Conservation (phyloP, 140 eudicot species). For the Bidens hawaiensis region DNA sequence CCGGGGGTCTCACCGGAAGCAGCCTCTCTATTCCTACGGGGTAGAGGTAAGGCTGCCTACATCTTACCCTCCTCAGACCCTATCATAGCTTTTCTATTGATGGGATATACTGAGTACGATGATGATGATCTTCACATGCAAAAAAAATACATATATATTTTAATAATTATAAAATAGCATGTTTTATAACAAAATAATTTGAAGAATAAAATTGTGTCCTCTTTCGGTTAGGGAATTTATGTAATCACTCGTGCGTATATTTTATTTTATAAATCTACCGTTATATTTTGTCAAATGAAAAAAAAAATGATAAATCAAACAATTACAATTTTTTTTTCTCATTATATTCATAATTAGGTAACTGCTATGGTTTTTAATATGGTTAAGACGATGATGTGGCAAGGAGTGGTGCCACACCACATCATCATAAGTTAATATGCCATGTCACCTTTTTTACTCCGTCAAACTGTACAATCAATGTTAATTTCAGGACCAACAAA, state of each 20-base stretch:
- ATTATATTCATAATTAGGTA: background rate
- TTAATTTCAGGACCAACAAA: too few relatives aligned
- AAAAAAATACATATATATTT: conserved; percentile 7
- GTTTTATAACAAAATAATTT: background rate
- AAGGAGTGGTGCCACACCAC: too few relatives aligned
- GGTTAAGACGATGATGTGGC: too few relatives aligned
- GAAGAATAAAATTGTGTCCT: background rate
- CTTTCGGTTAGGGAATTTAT: background rate
- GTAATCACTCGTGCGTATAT: background rate
- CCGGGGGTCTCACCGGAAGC: too few relatives aligned
- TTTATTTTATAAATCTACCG: background rate
- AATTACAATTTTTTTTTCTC: background rate
- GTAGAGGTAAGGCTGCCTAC: too few relatives aligned
- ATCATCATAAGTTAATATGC: too few relatives aligned
- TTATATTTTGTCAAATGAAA: background rate
- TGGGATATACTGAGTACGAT: too few relatives aligned
- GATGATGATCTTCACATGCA: conserved; percentile 31
- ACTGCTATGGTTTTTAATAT: background rate
- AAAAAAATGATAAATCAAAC: background rate
- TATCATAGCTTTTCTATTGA: too few relatives aligned
- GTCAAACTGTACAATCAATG: too few relatives aligned
- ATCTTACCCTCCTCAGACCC: too few relatives aligned
- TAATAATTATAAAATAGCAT: background rate
- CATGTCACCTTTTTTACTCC: too few relatives aligned
- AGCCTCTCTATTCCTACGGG: too few relatives aligned